phyloP scores from a whole-genome alignment of 345 rosid species.

The Adansonia digitata region DNA sequence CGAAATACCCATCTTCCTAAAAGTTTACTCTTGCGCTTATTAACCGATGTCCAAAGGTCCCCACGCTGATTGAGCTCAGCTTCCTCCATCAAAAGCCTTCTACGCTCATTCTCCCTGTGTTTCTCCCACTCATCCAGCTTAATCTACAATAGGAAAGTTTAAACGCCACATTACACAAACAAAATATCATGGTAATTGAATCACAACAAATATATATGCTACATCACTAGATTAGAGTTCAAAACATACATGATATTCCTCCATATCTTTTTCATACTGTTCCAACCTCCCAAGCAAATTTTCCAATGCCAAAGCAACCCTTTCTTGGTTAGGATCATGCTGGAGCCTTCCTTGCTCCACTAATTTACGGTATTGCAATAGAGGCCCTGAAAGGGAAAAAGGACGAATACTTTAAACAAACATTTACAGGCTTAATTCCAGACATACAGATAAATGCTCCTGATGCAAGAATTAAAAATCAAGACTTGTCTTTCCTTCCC shows the following conservation, averaged over 20 bases:
- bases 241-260: constrained; percentile 63
- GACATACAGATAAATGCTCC: not conserved
- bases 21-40: constrained; percentile 43
- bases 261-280: constrained; percentile 81
- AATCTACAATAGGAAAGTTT: constrained; percentile 30
- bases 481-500: not conserved
- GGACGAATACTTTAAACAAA: not conserved
- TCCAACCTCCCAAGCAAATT: constrained; percentile 67
- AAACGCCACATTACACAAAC: constrained; percentile 8
- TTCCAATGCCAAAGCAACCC: constrained; percentile 57
- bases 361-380: constrained; percentile 48
- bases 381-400: constrained; percentile 33
- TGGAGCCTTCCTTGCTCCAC: constrained; percentile 70
- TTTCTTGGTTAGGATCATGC: constrained; percentile 76
- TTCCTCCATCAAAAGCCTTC: constrained; percentile 68
- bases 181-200: not conserved
- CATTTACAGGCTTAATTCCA: not conserved
- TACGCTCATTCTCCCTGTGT: constrained; percentile 60
- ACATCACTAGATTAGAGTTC: not conserved
- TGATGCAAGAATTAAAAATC: not conserved
- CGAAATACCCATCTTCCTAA: constrained; percentile 57
- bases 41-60: constrained; percentile 50
- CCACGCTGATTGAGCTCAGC: constrained; percentile 68
- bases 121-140: constrained; percentile 74
- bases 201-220: not conserved